Percentiles rank a stretch among this genome's conserved stretches.
phyloP scores from a whole-genome alignment of 345 rosid genomes.

The Clarkia xantiana region DNA sequence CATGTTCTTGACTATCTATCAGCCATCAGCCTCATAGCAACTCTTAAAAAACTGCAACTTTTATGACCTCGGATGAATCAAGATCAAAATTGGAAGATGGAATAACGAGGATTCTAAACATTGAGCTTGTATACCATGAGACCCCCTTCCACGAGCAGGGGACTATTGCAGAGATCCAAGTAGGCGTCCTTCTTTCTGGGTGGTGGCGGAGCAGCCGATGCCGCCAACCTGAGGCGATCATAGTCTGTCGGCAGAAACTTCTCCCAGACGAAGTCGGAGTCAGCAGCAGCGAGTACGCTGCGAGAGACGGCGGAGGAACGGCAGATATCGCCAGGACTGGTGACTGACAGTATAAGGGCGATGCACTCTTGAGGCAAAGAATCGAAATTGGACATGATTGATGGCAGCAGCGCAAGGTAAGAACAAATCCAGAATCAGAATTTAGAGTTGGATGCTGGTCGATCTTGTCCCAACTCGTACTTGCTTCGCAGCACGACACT shows the following conservation, averaged over 20 bases:
- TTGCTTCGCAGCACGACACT: no score
- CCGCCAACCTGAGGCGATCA: conserved; percentile 12
- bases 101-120: neutral
- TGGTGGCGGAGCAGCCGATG: neutral
- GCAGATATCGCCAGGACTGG: conserved; percentile 29
- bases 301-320: conserved; percentile 23
- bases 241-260: conserved; percentile 32
- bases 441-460: no score
- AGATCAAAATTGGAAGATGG: neutral
- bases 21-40: no score
- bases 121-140: conserved; percentile 20
- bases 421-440: neutral
- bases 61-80: neutral
- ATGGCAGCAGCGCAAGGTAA: neutral
- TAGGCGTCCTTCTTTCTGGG: conserved; percentile 25
- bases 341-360: conserved; percentile 24
- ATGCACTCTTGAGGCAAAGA: conserved; percentile 26
- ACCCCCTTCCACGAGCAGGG: conserved; percentile 26
- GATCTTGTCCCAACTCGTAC: no score
- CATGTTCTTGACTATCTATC: no score
- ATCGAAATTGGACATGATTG: conserved; percentile 6
- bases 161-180: conserved; percentile 23
- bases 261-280: conserved; percentile 39
- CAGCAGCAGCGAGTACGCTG: conserved; percentile 20
- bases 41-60: neutral